Evolutionary conservation across 192 early-diverging fungal species (phyloP), one percentile per base, ranked within the genome.

Genomic region (Linnemannia zychae): DNA sequence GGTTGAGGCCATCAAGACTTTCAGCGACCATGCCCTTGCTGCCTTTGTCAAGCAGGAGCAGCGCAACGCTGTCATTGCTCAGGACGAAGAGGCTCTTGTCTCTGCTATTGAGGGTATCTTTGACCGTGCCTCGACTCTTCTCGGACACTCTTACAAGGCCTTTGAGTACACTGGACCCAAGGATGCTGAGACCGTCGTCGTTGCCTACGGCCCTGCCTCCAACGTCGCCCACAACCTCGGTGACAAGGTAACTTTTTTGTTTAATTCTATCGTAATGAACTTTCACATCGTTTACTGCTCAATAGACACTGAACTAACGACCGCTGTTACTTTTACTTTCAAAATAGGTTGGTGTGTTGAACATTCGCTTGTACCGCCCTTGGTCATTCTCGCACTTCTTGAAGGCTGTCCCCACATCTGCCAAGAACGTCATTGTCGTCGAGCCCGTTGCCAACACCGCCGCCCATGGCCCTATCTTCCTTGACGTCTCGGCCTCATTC

Each of bases 101-200:
- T 80, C 81, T n/a, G 71, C 49, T 34, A 84, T 88, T 12, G 77
- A 83, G 50, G 52, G 33, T 24, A 84, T 84, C 63, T 80, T 80
- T 76, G 76, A 74, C 4, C 74, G 77, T 28, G 79, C 74, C 12
- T 31, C 63, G 4, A 67, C 57, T 47, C 87, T 89, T 87, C 90
- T 88, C 31, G 94, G 94, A 24, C 89, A 90, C 70, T 77, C 87
- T 7, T 98, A 97, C 90, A 80, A 91, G 70, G 86, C 91, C 28
- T 95, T 98, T 88, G 96, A 96, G 87, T 99, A 98, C 89, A 77
- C 87, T 80, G 98, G 98, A 50, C 86, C 90, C 53, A 40, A 81
- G 12, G 80, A 90, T 79, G 93, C 98, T 11, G 93, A 96, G 79
- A 91, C 92, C 16, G 94, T 98, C 28, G 89, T 98, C 74, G 94